A percentile compares a stretch with the other conserved stretches of the same genome.
These are phyloP conservation scores for Cephaloascus fragrans DNA, from an alignment of 805 yeast genomes.

Conservation along the genomic window DNA sequence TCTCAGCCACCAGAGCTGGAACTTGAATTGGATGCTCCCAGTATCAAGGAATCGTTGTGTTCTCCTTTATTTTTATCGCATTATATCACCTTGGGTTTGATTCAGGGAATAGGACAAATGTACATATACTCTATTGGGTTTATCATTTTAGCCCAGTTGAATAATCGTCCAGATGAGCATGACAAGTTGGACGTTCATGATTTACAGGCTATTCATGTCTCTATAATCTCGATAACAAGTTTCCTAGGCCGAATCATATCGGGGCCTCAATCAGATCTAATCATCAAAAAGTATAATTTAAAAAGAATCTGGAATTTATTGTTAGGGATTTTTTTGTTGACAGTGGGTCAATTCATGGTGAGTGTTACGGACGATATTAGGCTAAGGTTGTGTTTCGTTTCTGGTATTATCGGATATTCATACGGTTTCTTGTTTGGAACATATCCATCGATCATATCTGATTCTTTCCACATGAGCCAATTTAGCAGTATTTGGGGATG, in stretches of 20 bases:
- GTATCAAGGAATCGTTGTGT: conserved; percentile 12
- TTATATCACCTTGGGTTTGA: conserved; percentile 16
- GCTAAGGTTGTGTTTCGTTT: conserved; percentile 9
- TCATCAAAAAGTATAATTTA: conserved; percentile 12
- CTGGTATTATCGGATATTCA: conserved; percentile 20
- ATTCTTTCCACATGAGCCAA: conserved; percentile 20
- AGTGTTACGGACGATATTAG: conserved; percentile 8
- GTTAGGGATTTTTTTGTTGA: conserved; percentile 18
- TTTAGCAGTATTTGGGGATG: conserved; percentile 24
- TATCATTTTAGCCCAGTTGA: conserved; percentile 14
- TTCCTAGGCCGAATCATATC: conserved; percentile 20
- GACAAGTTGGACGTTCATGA: conserved; percentile 8
- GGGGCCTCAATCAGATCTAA: conserved; percentile 20
- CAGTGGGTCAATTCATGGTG: conserved; percentile 16
- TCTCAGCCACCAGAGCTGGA: background rate
- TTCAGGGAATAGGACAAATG: conserved; percentile 29
- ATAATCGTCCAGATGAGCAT: background rate
- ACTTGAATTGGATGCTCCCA: background rate
- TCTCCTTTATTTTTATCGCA: conserved; percentile 23
- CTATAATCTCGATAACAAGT: conserved; percentile 19
- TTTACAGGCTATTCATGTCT: conserved; percentile 23
- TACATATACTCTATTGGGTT: conserved; percentile 24
- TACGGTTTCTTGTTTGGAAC: conserved; percentile 24
- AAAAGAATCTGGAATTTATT: conserved; percentile 24
- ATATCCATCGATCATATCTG: conserved; percentile 23